These are phyloP conservation scores for Meredithiella fracta DNA, from an alignment of 2,329 filamentous ascomycete species.

Conservation along the genomic window DNA sequence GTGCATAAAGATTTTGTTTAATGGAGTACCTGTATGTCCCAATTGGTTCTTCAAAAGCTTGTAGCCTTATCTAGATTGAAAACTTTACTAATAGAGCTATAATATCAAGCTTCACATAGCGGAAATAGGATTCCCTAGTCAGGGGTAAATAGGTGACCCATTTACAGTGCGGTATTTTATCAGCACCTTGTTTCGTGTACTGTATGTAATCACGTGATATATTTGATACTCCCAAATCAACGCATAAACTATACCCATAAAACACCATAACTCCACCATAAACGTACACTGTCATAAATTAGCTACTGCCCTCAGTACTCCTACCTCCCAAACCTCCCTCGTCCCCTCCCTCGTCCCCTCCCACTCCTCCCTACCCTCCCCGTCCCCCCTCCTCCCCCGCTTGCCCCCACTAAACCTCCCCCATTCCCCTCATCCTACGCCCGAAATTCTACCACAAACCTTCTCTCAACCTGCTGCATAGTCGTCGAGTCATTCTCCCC, in stretches of 20 bases:
- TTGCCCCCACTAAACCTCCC: background rate
- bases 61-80: too few relatives aligned
- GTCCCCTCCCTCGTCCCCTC: background rate
- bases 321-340: background rate
- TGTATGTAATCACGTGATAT: too few relatives aligned
- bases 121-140: too few relatives aligned
- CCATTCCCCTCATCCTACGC: conserved; percentile 8
- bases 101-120: too few relatives aligned
- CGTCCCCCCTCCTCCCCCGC: background rate
- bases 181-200: too few relatives aligned
- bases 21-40: too few relatives aligned
- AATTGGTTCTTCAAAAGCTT: too few relatives aligned
- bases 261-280: background rate
- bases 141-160: too few relatives aligned
- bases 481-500: conserved; percentile 60
- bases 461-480: conserved; percentile 57
- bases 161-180: too few relatives aligned
- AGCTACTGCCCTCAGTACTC: background rate
- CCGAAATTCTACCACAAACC: conserved; percentile 61
- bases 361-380: background rate
- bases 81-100: too few relatives aligned
- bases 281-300: background rate
- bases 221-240: too few relatives aligned
- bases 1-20: too few relatives aligned
- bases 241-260: background rate